Percentiles rank a stretch among this genome's conserved stretches.
phyloP scores from a whole-genome alignment of 345 rosid genomes.

The Acer campestre region DNA sequence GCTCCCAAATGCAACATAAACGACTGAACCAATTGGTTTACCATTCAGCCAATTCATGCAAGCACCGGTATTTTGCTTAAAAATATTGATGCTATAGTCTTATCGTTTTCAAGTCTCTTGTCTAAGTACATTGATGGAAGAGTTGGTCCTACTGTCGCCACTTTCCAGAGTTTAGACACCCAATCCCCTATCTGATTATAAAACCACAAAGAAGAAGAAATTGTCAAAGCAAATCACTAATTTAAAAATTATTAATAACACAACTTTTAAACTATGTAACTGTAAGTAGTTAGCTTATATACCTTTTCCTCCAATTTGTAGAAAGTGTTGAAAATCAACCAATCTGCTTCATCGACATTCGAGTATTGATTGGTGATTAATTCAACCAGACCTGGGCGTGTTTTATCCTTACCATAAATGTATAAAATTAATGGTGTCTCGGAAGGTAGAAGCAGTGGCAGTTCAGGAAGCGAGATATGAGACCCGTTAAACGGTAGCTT shows the following conservation, averaged over 20 bases:
- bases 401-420: slow-evolving; percentile 4
- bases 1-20: slow-evolving; percentile 4
- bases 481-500: slow-evolving; percentile 17
- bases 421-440: slow-evolving; percentile 27
- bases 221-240: not conserved
- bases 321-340: slow-evolving; percentile 25
- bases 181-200: not conserved
- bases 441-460: slow-evolving; percentile 26
- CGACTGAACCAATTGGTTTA: not conserved
- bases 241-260: too few species aligned
- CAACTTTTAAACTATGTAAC: too few species aligned
- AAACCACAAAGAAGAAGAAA: not conserved
- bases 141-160: not conserved
- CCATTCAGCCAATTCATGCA: not conserved
- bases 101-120: not conserved
- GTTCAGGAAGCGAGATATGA: slow-evolving; percentile 23
- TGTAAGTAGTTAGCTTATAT: too few species aligned
- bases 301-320: slow-evolving; percentile 35
- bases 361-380: slow-evolving; percentile 28
- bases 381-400: slow-evolving; percentile 21
- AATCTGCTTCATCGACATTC: slow-evolving; percentile 29
- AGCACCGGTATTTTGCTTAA: not conserved
- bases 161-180: not conserved
- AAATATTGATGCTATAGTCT: not conserved
- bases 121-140: not conserved